Evolutionary conservation across 441 rosid genomes (phyloP).

Genomic region (Daphne laureola): DNA sequence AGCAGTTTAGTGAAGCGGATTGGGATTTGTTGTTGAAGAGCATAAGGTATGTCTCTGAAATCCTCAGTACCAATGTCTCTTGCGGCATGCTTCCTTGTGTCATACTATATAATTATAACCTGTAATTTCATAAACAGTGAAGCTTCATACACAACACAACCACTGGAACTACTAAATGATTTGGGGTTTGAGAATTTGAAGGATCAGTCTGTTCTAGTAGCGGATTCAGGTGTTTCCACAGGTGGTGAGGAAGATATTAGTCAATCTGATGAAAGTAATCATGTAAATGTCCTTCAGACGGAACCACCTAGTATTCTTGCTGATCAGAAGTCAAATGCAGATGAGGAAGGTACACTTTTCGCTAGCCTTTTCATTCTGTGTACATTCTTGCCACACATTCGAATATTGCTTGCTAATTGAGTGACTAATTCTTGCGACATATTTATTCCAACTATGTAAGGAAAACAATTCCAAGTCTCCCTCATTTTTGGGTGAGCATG

Average conservation of each 20-base stretch:
- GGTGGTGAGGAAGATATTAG: conserved; percentile 19
- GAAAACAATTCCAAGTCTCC: neutral
- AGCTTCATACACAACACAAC: conserved; percentile 98
- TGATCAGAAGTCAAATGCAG: conserved; percentile 29
- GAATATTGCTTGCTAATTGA: neutral
- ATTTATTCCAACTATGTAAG: no score
- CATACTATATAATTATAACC: conserved; percentile 2
- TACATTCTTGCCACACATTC: neutral
- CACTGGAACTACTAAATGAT: conserved; percentile 92
- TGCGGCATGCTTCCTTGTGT: conserved; percentile 12
- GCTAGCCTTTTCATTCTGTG: neutral
- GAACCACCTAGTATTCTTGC: conserved; percentile 30
- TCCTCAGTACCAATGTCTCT: conserved; percentile 4
- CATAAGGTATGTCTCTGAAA: conserved; percentile 58
- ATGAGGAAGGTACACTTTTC: conserved; percentile 58
- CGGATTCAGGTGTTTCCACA: conserved; percentile 29
- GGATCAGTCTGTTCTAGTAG: conserved; percentile 16
- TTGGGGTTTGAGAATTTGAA: conserved; percentile 55
- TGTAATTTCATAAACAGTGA: conserved; percentile 45
- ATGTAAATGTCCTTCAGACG: conserved; percentile 33
- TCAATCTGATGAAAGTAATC: conserved; percentile 32
- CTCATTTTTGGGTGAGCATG: no score
- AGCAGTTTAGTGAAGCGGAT: conserved; percentile 90
- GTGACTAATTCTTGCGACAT: no score
- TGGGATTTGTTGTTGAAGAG: conserved; percentile 97